A percentile compares a stretch with the other conserved stretches of the same genome.
These are phyloP conservation scores for Penicillium tannophilum DNA, from an alignment of 495 filamentous ascomycete species.

Conservation along the genomic window DNA sequence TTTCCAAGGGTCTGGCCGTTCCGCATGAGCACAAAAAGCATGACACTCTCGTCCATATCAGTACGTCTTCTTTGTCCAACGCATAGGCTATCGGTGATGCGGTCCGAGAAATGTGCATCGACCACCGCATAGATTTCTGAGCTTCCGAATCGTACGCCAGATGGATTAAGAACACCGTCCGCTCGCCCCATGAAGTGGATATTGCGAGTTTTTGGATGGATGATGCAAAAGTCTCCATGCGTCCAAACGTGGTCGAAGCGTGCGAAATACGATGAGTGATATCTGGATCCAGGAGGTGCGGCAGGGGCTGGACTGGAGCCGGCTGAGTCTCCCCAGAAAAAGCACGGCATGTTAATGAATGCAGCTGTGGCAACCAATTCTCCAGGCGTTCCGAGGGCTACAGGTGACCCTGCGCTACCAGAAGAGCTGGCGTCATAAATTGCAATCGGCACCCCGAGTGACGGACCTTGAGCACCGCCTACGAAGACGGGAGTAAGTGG, in stretches of 20 bases:
- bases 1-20: background rate
- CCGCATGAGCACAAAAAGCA: conserved; percentile 72
- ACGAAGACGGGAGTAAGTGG: conserved; percentile 70
- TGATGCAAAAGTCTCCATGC: conserved; percentile 74
- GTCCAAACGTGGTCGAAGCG: conserved; percentile 77
- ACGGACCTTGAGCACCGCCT: conserved; percentile 67
- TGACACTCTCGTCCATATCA: conserved; percentile 72
- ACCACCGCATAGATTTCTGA: conserved; percentile 78
- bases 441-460: conserved; percentile 64
- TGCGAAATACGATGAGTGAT: conserved; percentile 71
- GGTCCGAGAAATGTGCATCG: conserved; percentile 63
- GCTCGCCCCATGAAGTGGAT: conserved; percentile 71
- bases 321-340: conserved; percentile 66
- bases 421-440: conserved; percentile 62
- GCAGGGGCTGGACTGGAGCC: conserved; percentile 8
- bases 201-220: conserved; percentile 67
- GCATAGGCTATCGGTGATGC: conserved; percentile 67
- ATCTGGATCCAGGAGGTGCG: conserved; percentile 41
- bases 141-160: conserved; percentile 75
- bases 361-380: conserved; percentile 69
- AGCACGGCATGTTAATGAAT: conserved; percentile 75
- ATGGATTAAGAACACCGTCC: conserved; percentile 78
- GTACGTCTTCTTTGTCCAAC: conserved; percentile 71
- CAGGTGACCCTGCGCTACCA: conserved; percentile 52
- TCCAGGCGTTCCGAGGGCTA: conserved; percentile 64